Evolutionary conservation across 371 early-diverging fungal species (phyloP).

Genomic region (Rhizopus delemar): DNA sequence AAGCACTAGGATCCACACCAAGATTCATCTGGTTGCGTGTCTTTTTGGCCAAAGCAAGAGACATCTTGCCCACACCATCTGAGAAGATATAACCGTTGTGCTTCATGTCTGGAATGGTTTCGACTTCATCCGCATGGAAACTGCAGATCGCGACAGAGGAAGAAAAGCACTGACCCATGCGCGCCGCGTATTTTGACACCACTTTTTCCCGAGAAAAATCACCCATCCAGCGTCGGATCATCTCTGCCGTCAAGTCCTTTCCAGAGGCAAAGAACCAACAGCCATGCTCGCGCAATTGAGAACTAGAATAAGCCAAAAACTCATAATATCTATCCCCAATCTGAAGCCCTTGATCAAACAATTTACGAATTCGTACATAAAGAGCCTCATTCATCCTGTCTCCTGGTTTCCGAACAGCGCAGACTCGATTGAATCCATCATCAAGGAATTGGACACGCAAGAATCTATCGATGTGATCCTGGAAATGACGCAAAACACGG

Average conservation of each 20-base stretch:
- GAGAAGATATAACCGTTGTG: conserved; percentile 65
- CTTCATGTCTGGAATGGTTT: conserved; percentile 58
- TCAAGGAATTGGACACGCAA: conserved; percentile 71
- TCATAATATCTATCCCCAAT: conserved; percentile 63
- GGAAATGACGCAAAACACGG: conserved; percentile 63
- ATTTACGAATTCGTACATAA: conserved; percentile 51
- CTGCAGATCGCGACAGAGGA: conserved; percentile 57
- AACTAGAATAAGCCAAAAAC: conserved; percentile 73
- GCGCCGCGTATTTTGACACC: conserved; percentile 71
- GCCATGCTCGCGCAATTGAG: conserved; percentile 68
- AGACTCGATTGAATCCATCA: conserved; percentile 52
- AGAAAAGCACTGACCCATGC: conserved; percentile 82
- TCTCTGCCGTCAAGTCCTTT: conserved; percentile 40
- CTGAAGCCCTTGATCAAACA: conserved; percentile 56
- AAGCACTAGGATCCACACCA: conserved; percentile 62
- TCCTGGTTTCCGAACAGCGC: conserved; percentile 21
- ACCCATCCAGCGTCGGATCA: conserved; percentile 76
- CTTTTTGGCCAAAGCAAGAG: conserved; percentile 52
- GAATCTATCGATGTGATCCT: conserved; percentile 55
- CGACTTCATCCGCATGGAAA: conserved; percentile 35
- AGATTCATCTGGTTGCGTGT: conserved; percentile 57
- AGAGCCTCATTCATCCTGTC: conserved; percentile 35
- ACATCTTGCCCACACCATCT: conserved; percentile 83
- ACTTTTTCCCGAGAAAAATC: conserved; percentile 66
- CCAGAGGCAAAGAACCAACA: conserved; percentile 72